These are phyloP conservation scores for Pascua guehoae DNA, from an alignment of 1,284 basidiomycete genomes.

Conservation along the genomic window DNA sequence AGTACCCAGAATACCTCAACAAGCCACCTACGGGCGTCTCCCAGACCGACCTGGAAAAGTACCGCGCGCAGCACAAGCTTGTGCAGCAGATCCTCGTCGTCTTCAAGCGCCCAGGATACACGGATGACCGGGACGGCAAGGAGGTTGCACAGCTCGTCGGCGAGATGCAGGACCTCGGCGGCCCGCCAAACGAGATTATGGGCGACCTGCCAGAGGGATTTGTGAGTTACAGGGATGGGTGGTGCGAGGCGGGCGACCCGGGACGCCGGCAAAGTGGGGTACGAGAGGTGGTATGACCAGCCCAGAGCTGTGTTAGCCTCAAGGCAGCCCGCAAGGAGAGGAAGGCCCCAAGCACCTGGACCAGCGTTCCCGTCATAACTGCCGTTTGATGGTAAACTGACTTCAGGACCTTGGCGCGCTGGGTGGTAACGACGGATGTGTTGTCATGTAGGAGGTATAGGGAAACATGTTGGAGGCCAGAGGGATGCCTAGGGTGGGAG, in stretches of 20 bases:
- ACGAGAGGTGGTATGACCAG: not conserved
- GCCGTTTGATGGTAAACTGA: too few relatives aligned
- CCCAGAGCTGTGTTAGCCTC: not conserved
- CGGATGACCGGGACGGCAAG: conserved; percentile 58
- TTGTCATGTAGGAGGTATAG: conserved; percentile 26
- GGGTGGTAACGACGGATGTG: conserved; percentile 40
- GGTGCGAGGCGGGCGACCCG: not conserved
- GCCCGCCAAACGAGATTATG: conserved; percentile 86
- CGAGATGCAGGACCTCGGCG: conserved; percentile 59
- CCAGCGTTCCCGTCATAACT: too few relatives aligned
- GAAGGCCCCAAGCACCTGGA: too few relatives aligned
- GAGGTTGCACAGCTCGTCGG: conserved; percentile 30
- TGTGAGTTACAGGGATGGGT: conserved; percentile 35
- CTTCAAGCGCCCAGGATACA: conserved; percentile 68
- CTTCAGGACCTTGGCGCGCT: conserved; percentile 40
- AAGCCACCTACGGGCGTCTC: conserved; percentile 57
- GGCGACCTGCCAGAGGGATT: conserved; percentile 81
- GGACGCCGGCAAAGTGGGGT: too few relatives aligned
- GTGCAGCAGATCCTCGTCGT: conserved; percentile 66
- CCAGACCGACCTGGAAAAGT: conserved; percentile 64
- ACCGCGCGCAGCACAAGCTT: conserved; percentile 63
- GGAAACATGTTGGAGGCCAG: not conserved
- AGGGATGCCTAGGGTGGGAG: too few relatives aligned
- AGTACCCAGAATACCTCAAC: conserved; percentile 80
- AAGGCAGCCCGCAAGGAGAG: conserved; percentile 1